Percentiles rank a stretch among this genome's conserved stretches.
Conservation (phyloP, 306 rosid species). For the Abrus precatorius region DNA sequence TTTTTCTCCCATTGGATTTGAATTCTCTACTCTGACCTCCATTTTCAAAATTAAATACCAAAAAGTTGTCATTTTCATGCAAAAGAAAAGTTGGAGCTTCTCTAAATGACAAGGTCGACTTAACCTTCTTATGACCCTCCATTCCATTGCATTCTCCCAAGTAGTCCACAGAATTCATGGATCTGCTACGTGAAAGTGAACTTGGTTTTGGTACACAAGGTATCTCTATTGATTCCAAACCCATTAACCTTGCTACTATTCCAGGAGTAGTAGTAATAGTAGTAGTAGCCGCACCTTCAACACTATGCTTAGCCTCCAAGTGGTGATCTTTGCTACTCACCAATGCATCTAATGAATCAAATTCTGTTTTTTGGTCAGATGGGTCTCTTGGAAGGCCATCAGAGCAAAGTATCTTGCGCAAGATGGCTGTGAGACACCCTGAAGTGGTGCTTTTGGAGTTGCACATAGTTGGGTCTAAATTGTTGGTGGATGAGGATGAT, state of each 20-base stretch:
- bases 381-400: slow-evolving; percentile 80
- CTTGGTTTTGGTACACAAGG: slow-evolving; percentile 27
- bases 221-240: slow-evolving; percentile 67
- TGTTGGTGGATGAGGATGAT: slow-evolving; percentile 25
- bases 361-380: slow-evolving; percentile 64
- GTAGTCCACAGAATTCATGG: slow-evolving; percentile 66
- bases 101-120: slow-evolving; percentile 58
- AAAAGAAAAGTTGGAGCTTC: slow-evolving; percentile 65
- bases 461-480: slow-evolving; percentile 56
- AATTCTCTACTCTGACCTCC: slow-evolving; percentile 42
- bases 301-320: slow-evolving; percentile 43
- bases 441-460: slow-evolving; percentile 61
- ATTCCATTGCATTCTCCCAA: slow-evolving; percentile 47
- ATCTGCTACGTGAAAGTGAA: slow-evolving; percentile 59
- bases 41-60: slow-evolving; percentile 72
- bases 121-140: slow-evolving; percentile 49
- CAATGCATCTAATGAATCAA: slow-evolving; percentile 34
- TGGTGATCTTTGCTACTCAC: slow-evolving; percentile 43
- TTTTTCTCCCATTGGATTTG: slow-evolving; percentile 51
- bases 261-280: slow-evolving; percentile 48
- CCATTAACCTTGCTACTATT: slow-evolving; percentile 84
- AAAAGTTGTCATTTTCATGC: slow-evolving; percentile 73
- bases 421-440: slow-evolving; percentile 71
- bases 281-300: slow-evolving; percentile 20
- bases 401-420: slow-evolving; percentile 78